Evolutionary conservation across 306 rosid species (phyloP).

Genomic region (Leucaena leucocephala): DNA sequence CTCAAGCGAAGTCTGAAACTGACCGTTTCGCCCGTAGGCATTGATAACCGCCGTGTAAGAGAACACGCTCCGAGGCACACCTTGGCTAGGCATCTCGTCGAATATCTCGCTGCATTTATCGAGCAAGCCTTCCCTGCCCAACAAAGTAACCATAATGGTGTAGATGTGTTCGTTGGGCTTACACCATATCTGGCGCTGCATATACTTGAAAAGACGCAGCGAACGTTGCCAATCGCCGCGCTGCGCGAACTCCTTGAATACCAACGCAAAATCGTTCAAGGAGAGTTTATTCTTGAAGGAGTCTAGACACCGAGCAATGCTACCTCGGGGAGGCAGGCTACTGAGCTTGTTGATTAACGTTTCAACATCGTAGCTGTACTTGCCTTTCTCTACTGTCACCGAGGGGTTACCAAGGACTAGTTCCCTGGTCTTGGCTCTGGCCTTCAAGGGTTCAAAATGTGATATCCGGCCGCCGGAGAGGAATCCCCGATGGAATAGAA

Average conservation of each 20-base stretch:
- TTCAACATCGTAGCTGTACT: constrained; percentile 92
- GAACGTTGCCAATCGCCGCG: constrained; percentile 97
- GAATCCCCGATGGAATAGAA: constrained; percentile 37
- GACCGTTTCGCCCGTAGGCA: constrained; percentile 94
- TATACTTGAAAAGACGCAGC: constrained; percentile 81
- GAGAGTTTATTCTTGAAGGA: constrained; percentile 90
- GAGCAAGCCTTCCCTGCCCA: constrained; percentile 85
- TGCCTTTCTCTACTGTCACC: constrained; percentile 81
- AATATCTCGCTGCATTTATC: constrained; percentile 86
- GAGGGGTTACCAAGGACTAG: constrained; percentile 76
- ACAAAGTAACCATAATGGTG: constrained; percentile 80
- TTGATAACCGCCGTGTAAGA: constrained; percentile 89
- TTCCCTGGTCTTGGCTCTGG: constrained; percentile 64
- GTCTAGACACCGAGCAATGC: constrained; percentile 94
- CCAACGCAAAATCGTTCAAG: constrained; percentile 85
- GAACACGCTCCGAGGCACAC: constrained; percentile 74
- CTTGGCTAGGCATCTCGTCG: constrained; percentile 88
- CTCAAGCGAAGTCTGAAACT: constrained; percentile 65
- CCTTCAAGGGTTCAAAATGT: constrained; percentile 31
- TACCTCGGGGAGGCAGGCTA: constrained; percentile 91
- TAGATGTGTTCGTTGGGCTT: constrained; percentile 91
- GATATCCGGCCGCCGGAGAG: not conserved
- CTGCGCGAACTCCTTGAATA: constrained; percentile 92
- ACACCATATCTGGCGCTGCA: constrained; percentile 99
- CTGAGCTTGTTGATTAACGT: constrained; percentile 87